A percentile compares a stretch with the other conserved stretches of the same genome.
These are phyloP conservation scores for Pogostemon cablin DNA, from an alignment of 257 asterid species.

Conservation along the genomic window DNA sequence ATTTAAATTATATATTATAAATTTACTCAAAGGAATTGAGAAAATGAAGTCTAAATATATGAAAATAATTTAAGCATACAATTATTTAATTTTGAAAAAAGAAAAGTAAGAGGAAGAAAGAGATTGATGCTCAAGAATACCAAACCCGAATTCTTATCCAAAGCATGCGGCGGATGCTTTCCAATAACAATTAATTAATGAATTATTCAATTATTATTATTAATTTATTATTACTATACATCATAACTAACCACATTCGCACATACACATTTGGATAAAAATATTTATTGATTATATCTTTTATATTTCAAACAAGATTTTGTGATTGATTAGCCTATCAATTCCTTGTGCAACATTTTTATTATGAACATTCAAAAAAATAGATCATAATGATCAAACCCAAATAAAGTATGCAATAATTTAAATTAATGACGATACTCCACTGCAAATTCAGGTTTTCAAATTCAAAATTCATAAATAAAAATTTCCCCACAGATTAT, in stretches of 20 bases:
- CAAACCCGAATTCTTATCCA: constrained; percentile 34
- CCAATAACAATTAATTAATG: constrained; percentile 14
- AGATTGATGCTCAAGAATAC: constrained; percentile 18
- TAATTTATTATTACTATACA: too few species aligned
- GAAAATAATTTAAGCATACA: neutral
- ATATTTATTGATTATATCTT: neutral
- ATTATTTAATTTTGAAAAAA: neutral
- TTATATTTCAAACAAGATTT: too few species aligned
- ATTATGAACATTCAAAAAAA: too few species aligned
- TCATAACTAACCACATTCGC: neutral
- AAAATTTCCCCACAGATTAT: too few species aligned
- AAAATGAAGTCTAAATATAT: neutral
- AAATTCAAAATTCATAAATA: neutral
- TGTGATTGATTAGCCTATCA: too few species aligned
- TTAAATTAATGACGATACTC: neutral
- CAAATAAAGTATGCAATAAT: neutral
- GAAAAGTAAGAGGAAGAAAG: neutral
- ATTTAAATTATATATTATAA: too few species aligned
- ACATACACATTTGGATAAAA: neutral
- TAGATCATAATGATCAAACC: neutral
- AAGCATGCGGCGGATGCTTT: constrained; percentile 25
- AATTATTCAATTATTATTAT: constrained; percentile 16
- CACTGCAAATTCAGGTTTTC: neutral
- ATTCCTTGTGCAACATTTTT: too few species aligned
- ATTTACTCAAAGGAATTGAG: neutral